Evolutionary conservation across 495 filamentous ascomycete species (phyloP), one percentile per base, ranked within the genome.

Genomic region (Delitschia confertaspora): DNA sequence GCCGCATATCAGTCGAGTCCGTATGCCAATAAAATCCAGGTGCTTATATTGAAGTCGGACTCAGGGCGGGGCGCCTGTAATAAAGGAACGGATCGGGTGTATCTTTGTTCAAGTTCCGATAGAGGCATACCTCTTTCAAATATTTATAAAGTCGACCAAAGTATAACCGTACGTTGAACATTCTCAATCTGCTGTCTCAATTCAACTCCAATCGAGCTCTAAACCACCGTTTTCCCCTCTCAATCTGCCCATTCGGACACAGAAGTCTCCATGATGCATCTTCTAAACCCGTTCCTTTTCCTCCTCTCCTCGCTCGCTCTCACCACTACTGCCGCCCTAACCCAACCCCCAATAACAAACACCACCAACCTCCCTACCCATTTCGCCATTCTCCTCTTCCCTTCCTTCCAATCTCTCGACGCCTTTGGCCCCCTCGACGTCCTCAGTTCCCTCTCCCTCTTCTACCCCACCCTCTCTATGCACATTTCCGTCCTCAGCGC

Each of bases 361-460:
- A 45, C 30, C 11, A 31, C 42, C 23, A 22, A 26, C 7, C 40
- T 39, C 22, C 52, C 52, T 17, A 37, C 23, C 6, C 23, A 46
- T 47, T 50, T 42, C 30, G 53, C 29, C 33, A 23, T 56, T 0
- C 17, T 56, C 26, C 26, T 52, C 16, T 56, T 48, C 48, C 42
- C 37, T 8, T 23, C 27, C 23, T 56, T 52, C 43, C 38, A 47
- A 41, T 19, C 44, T 14, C 48, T 56, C 38, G 53, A 56, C 30
- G 53, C 42, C 21, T 51, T 45, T 19, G 53, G 53, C 4, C 48
- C 48, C 17, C 33, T 56, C 2, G 49, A 52, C 25, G 39, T 51
- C 38, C 29, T 56, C 17, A 80, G 80, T 53, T 40, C 65, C 22
- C 63, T 82, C 22, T 69, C 74, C 3, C 29, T 40, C 22, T 43